These are phyloP conservation scores for Entamoeba histolytica DNA, from an alignment of 208 protist species.

Conservation along the genomic window DNA sequence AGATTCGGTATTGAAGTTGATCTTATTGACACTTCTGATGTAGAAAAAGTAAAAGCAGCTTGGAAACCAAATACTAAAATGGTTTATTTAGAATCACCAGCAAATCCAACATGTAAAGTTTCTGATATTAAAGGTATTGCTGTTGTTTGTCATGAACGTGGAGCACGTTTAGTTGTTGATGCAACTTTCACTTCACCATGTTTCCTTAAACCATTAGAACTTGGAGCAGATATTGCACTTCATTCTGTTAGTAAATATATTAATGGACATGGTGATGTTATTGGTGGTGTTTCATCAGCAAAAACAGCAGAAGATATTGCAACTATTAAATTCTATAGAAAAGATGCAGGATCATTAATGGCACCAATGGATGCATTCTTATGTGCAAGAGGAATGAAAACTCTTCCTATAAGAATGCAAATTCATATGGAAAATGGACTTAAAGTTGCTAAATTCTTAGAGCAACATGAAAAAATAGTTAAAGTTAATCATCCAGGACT, in stretches of 20 bases:
- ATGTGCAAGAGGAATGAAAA: background rate
- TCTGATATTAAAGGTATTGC: constrained; percentile 9
- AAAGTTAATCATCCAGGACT: constrained; percentile 1
- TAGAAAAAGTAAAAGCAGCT: background rate
- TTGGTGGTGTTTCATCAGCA: constrained; percentile 42
- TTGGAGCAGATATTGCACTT: constrained; percentile 71
- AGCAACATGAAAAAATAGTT: background rate
- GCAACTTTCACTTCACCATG: constrained; percentile 73
- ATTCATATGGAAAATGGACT: background rate
- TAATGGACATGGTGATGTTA: constrained; percentile 69
- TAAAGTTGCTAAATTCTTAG: background rate
- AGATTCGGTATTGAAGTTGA: background rate
- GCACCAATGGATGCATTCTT: constrained; percentile 6
- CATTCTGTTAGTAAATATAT: constrained; percentile 79
- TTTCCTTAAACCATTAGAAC: constrained; percentile 46
- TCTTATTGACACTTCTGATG: constrained; percentile 1
- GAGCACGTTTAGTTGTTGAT: constrained; percentile 61
- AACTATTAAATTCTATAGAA: background rate
- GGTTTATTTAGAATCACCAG: constrained; percentile 11
- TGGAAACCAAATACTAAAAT: constrained; percentile 1
- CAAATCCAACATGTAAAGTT: constrained; percentile 2
- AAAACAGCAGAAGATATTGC: background rate
- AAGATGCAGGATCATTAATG: background rate
- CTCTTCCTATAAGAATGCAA: background rate
- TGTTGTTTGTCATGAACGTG: constrained; percentile 37